Base-by-base conservation (phyloP, 192 early-diverging fungal species). In the Coemansia sp. region DNA sequence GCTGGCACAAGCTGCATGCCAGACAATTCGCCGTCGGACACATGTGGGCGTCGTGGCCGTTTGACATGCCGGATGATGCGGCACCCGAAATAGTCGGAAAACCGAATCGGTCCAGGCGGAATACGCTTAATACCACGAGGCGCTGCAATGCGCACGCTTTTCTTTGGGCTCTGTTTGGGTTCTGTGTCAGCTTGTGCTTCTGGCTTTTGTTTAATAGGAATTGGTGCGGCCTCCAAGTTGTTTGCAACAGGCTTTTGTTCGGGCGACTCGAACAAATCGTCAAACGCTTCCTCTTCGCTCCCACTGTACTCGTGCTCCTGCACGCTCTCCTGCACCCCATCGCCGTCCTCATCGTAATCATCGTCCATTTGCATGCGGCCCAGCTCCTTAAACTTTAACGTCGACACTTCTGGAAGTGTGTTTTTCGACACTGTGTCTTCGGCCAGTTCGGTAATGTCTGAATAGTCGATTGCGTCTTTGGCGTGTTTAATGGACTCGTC, bases 391-490 rank as follows among this genome's bases (percentile, higher is more conserved):
- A 62, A 62, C 12, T 61, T 67, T n/a, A 73, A 47, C 11, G n/a
- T 39, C 47, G 58, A 57, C 11, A 53, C 45, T 1, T 12, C 13
- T 16, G 47, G 47, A 50, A 57, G 54, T 3, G 35, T 39, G 37
- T 58, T 27, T 24, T 41, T 61, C 18, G 69, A 51, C 7, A 63
- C 39, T 51, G 74, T 70, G 45, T 94, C 92, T 1, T 92, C 88
- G 3, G 87, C 88, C 16, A 89, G 66, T 56, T 96, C 94, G 61
- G 92, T 84, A 64, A 90, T 88, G 54, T 92, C 90, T 0, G 89
- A 92, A 67, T 84, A 96, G 71, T 96, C 93, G 2, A 93, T 74
- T 1, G 93, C 93, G 70, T 92, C 87, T 23, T 77, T 81, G 24
- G 82, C 77, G 26, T 88, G 89, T 49, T 84, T 26, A 3, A 26